phyloP scores from a whole-genome alignment of 805 yeast genomes.

The Jamesozyma jinghongensis region DNA sequence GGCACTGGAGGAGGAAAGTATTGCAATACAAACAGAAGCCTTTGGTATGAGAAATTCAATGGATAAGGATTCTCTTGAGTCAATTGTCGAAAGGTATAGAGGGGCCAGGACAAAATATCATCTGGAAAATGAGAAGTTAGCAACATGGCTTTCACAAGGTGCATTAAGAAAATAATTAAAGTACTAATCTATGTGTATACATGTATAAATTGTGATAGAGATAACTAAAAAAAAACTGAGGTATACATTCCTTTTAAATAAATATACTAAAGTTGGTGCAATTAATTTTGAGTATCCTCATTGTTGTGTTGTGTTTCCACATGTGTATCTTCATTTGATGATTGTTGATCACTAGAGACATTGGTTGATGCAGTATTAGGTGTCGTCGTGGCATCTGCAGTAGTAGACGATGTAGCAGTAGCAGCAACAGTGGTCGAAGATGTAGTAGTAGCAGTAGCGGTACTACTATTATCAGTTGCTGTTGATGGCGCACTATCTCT shows the following conservation, averaged over 20 bases:
- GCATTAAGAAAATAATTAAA: slow-evolving; percentile 6
- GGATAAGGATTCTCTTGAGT: slow-evolving; percentile 26
- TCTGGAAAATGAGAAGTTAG: slow-evolving; percentile 38
- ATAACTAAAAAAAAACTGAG: too few species aligned
- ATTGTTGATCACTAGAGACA: too few species aligned
- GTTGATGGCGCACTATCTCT: neutral
- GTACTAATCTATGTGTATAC: too few species aligned
- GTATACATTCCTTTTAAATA: too few species aligned
- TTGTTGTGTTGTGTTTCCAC: too few species aligned
- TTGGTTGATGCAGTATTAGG: neutral
- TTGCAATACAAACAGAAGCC: slow-evolving; percentile 8
- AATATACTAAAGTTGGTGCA: too few species aligned
- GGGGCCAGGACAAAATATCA: slow-evolving; percentile 36
- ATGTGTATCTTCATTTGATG: too few species aligned
- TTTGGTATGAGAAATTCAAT: slow-evolving; percentile 7
- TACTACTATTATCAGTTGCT: neutral
- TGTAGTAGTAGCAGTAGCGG: neutral
- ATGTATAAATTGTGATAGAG: too few species aligned
- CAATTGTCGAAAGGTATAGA: slow-evolving; percentile 37
- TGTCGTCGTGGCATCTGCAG: neutral
- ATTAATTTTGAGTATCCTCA: too few species aligned
- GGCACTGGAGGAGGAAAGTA: slow-evolving; percentile 26
- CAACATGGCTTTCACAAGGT: slow-evolving; percentile 33
- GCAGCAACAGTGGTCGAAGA: neutral
- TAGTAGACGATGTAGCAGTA: neutral